Base-by-base conservation (phyloP, 2,329 filamentous ascomycete species). In the Sclerotinia subarctica region DNA sequence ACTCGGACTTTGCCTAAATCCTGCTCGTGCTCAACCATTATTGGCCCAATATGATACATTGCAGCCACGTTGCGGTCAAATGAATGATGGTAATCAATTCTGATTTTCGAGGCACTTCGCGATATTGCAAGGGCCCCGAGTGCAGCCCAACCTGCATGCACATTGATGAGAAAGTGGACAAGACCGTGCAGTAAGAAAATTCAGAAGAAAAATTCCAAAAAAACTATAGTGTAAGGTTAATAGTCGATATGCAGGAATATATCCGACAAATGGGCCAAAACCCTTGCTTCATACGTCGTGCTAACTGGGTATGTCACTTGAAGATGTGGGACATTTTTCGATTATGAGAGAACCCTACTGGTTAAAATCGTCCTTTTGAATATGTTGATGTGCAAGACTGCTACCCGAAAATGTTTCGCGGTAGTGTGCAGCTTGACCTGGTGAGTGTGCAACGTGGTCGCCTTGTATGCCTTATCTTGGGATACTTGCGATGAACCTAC, bases 31-130 rank as follows among this genome's bases (percentile, higher is more conserved):
- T 73, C 68, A 53, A 26, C 58, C 67, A 66, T 70, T 71, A 76
- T 76, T 76, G 74, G 75, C 68, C 46, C 52, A 35, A 52, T 35
- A 66, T 66, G 63, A 66, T 38, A 38, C 57, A 73, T 68, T 74
- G 68, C 72, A 70, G 75, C 76, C 76, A 77, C 76, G 73, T 76
- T 70, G 74, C 72, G 71, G 64, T 62, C 68, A 53, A 73, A 64
- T 71, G 70, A 71, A 54, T 65, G 68, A 64, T 66, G 62, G 19
- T 29, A 64, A 47, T 60, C 69, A 66, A 72, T 35, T 70, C 64
- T 57, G 58, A 71, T 64, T 70, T 70, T 62, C 69, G 68, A 60
- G 53, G 64, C 46, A 52, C 53, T 64, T 65, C 70, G 73, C 73
- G 72, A 73, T 72, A 71, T 74, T 73, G 72, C 72, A 70, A 63